phyloP scores from a whole-genome alignment of 306 rosid species.

The Quercus berberidifolia region DNA sequence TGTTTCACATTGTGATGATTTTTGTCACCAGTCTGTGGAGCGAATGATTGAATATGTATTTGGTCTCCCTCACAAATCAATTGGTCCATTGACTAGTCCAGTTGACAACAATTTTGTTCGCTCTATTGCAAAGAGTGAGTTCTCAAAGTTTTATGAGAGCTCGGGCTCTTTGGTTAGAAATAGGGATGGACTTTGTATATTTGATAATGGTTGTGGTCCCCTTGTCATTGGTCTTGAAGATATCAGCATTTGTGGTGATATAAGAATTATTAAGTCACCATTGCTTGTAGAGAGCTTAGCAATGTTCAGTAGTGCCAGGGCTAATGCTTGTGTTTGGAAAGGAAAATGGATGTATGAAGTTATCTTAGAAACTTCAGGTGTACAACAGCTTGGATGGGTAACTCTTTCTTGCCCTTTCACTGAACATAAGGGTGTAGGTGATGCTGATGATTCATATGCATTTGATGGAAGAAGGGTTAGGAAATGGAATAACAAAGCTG shows the following conservation, averaged over 20 bases:
- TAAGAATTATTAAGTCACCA: conserved; percentile 55
- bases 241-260: conserved; percentile 75
- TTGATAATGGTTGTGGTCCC: conserved; percentile 34
- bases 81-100: conserved; percentile 50
- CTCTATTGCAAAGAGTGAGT: conserved; percentile 52
- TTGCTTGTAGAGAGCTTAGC: conserved; percentile 81
- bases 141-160: conserved; percentile 33
- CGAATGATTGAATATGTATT: conserved; percentile 80
- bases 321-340: conserved; percentile 76
- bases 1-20: conserved; percentile 77
- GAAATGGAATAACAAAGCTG: conserved; percentile 88
- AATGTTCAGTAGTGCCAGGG: conserved; percentile 91
- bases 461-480: conserved; percentile 90
- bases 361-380: conserved; percentile 84
- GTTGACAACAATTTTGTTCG: conserved; percentile 46
- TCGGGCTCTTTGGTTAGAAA: conserved; percentile 20
- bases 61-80: conserved; percentile 76
- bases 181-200: conserved; percentile 49
- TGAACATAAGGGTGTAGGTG: conserved; percentile 93
- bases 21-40: conserved; percentile 78
- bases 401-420: conserved; percentile 87
- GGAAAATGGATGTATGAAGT: conserved; percentile 99
- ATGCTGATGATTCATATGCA: conserved; percentile 93
- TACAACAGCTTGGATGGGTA: conserved; percentile 98
- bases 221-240: conserved; percentile 55